Base-by-base conservation (phyloP, 352 stramenopile species). In the Phytopythium kandeliae region DNA sequence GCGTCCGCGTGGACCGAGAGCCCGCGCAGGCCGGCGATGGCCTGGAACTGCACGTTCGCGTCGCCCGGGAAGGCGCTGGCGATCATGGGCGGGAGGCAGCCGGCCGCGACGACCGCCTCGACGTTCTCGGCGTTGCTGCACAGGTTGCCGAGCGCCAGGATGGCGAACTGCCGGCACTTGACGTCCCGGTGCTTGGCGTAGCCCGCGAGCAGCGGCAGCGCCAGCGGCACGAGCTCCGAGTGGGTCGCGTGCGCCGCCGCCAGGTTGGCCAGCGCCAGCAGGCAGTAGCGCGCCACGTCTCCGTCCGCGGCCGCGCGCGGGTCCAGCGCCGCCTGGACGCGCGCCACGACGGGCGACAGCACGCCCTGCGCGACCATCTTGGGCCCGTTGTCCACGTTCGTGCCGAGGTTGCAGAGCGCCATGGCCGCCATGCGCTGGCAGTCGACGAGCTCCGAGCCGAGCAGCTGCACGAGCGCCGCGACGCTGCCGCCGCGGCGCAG, bases 11-110 rank as follows among this genome's bases (percentile, higher is more conserved):
- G 85, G 19, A 97, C 95, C 2, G 92, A 96, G 15, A 99, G 67
- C 0, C 94, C 94, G 4, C 91, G 86, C 2, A 99, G 71, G 1
- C 86, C 92, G 6, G 93, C 90, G 37, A 98, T 97, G 4, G 96
- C 95, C 72, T 98, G 95, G 67, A 98, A 98, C 68, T 98, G 96
- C 31, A 98, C 89, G 55, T 98, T 98, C 17, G 81, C 57, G 35
- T 96, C 80, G 4, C 90, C 89, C 6, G 93, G 94, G 57, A 98
- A 98, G 1, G 89, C 78, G 55, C 96, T 98, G 4, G 90, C 92
- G 45, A 99, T 96, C 48, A 98, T 83, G 19, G 92, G 88, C 60
- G 97, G 94, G 22, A 97, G 73, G 48, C 76, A 94, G 31, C 97
- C 89, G 10, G 78, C 73, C 10, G 71, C 72, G 11, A 98, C 83